Percentiles rank a stretch among this genome's conserved stretches.
phyloP scores from a whole-genome alignment of 345 rosid genomes.

The Cardamine occulta region DNA sequence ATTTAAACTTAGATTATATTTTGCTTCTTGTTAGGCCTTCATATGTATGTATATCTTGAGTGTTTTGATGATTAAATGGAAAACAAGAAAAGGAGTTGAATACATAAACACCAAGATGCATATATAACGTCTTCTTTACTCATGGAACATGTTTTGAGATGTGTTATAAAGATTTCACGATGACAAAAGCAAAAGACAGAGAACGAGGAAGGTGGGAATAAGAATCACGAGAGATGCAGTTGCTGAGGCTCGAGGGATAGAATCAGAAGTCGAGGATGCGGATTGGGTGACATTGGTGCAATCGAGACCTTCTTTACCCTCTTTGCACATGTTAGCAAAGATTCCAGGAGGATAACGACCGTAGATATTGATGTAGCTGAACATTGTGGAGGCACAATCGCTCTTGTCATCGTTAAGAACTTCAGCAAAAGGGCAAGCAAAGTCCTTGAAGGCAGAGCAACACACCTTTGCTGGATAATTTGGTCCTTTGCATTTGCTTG shows the following conservation, averaged over 20 bases:
- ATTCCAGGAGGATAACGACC: constrained; percentile 83
- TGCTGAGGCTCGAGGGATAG: constrained; percentile 9
- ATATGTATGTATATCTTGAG: constrained; percentile 14
- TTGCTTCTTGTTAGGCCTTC: constrained; percentile 11
- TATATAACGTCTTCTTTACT: constrained; percentile 7
- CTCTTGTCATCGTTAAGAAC: constrained; percentile 51
- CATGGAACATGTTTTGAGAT: constrained; percentile 7
- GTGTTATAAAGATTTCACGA: not conserved
- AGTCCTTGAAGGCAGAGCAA: constrained; percentile 58
- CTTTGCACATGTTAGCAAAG: constrained; percentile 63
- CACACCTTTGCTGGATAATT: constrained; percentile 54
- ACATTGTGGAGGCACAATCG: constrained; percentile 72
- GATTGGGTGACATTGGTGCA: constrained; percentile 40
- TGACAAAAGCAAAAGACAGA: constrained; percentile 33
- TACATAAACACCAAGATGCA: constrained; percentile 24
- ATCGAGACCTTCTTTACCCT: constrained; percentile 60
- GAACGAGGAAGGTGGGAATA: constrained; percentile 28
- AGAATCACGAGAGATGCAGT: constrained; percentile 28
- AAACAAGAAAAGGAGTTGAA: not conserved
- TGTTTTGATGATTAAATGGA: not conserved
- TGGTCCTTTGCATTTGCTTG: constrained; percentile 76
- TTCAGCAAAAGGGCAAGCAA: constrained; percentile 59
- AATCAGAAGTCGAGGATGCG: constrained; percentile 34
- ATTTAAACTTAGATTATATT: not conserved
- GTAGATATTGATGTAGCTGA: constrained; percentile 73